Conservation (phyloP, 192 early-diverging fungal species). For the Podila epicladia region DNA sequence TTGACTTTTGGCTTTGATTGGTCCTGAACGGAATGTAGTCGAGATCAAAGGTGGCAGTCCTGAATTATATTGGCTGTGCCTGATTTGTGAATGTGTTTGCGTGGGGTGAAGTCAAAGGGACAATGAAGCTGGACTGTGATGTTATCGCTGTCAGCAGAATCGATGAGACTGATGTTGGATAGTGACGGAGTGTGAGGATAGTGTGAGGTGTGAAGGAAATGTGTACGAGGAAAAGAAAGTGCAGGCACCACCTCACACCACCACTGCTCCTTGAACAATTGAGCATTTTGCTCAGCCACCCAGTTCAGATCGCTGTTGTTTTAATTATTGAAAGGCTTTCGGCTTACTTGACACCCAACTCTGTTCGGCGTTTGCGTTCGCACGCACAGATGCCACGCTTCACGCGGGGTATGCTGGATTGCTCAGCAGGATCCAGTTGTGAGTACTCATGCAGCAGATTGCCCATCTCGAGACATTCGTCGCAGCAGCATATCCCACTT, state of each 20-base stretch:
- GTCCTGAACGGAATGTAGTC: too few relatives aligned
- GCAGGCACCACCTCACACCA: too few relatives aligned
- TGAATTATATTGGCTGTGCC: too few relatives aligned
- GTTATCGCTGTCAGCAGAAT: too few relatives aligned
- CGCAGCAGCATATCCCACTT: constrained; percentile 52
- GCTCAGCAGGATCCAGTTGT: not conserved
- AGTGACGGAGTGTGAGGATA: not conserved
- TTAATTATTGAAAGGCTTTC: not conserved
- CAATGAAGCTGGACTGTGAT: too few relatives aligned
- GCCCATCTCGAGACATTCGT: constrained; percentile 49
- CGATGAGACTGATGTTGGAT: too few relatives aligned
- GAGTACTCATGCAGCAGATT: constrained; percentile 14
- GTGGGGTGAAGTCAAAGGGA: too few relatives aligned
- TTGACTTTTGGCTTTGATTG: too few relatives aligned
- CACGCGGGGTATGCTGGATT: constrained; percentile 3
- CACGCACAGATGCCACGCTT: constrained; percentile 47
- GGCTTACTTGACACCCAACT: constrained; percentile 19
- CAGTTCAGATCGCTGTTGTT: not conserved
- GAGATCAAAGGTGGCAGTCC: too few relatives aligned
- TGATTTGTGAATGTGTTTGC: too few relatives aligned
- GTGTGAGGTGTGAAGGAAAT: not conserved
- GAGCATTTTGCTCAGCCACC: not conserved
- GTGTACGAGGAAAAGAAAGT: not conserved
- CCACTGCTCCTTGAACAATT: not conserved
- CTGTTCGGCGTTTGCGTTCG: constrained; percentile 20